Percentiles rank a stretch among this genome's conserved stretches.
These are phyloP conservation scores for Paramecium tetraurelia DNA, from an alignment of 73 alveolate species.

Conservation along the genomic window DNA sequence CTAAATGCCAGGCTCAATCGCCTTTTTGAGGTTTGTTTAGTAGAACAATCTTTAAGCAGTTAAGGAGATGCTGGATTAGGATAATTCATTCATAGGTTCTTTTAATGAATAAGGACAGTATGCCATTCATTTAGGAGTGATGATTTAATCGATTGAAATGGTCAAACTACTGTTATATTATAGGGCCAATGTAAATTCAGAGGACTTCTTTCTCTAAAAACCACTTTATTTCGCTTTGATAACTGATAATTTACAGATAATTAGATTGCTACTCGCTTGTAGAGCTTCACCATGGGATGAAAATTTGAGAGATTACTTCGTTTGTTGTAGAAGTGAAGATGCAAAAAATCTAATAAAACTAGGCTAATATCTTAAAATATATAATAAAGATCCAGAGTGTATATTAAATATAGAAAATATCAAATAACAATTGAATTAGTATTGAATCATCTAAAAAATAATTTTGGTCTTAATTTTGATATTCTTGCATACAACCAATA, in stretches of 20 bases:
- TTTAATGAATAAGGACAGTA: constrained; percentile 2
- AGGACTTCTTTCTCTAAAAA: background rate
- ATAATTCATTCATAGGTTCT: background rate
- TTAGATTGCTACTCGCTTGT: constrained; percentile 1
- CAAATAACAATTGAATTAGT: background rate
- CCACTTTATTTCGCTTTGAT: constrained; percentile 23
- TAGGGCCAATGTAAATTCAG: background rate
- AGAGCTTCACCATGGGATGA: constrained; percentile 39
- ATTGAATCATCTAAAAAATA: constrained; percentile 34
- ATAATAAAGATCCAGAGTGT: constrained; percentile 2
- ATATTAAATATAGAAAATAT: background rate
- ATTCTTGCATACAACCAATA: constrained; percentile 58
- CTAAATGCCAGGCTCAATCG: background rate
- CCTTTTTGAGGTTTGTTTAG: background rate
- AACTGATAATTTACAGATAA: background rate
- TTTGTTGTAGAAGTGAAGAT: background rate
- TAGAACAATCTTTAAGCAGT: background rate
- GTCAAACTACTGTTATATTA: background rate
- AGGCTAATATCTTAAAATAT: background rate
- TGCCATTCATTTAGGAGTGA: constrained; percentile 27
- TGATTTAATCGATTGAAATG: background rate
- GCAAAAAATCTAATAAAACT: background rate
- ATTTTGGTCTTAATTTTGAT: constrained; percentile 51
- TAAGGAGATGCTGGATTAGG: background rate
- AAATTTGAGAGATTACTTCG: background rate